phyloP scores from a whole-genome alignment of 805 yeast species.

The Saturnispora zaruensis region DNA sequence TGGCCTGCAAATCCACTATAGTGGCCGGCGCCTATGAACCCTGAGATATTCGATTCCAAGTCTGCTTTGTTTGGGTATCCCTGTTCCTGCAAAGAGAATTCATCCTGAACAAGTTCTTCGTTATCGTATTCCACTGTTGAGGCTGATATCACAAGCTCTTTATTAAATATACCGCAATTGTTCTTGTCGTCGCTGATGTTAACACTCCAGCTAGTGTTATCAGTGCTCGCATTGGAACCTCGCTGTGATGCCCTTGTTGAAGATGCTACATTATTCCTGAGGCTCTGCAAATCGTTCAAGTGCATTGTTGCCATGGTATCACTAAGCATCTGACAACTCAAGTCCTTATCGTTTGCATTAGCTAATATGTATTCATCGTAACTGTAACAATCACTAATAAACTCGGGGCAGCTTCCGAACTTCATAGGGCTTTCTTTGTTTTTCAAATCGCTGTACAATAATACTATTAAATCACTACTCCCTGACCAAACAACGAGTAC shows the following conservation, averaged over 20 bases:
- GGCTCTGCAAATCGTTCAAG: background rate
- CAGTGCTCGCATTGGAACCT: constrained; percentile 6
- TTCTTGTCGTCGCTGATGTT: background rate
- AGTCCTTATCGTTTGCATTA: background rate
- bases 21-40: constrained; percentile 7
- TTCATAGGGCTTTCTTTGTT: background rate
- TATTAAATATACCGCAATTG: background rate
- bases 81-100: constrained; percentile 5
- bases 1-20: constrained; percentile 9
- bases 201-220: background rate
- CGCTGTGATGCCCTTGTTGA: background rate
- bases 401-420: constrained; percentile 10
- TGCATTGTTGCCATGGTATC: background rate
- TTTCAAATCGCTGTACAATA: no score
- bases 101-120: background rate
- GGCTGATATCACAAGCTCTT: background rate
- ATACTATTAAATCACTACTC: background rate
- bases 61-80: background rate
- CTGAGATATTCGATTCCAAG: background rate
- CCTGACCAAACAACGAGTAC: background rate
- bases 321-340: background rate
- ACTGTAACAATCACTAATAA: constrained; percentile 9
- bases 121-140: background rate
- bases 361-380: background rate
- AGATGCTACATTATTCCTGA: background rate